Evolutionary conservation across 257 asterid genomes (phyloP).

Genomic region (Solanum acaule): DNA sequence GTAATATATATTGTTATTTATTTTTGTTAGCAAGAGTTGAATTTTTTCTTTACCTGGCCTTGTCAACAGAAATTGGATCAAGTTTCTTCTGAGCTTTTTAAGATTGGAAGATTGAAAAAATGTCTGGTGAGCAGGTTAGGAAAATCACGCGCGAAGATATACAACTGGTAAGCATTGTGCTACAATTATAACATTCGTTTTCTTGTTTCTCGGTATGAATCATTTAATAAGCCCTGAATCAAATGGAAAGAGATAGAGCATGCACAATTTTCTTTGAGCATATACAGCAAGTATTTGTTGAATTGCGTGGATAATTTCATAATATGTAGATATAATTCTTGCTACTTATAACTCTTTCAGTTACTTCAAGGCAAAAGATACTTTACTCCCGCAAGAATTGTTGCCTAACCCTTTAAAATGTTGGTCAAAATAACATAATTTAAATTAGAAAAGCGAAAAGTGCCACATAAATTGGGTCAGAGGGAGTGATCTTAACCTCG

Average conservation of each 20-base stretch:
- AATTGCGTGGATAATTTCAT: neutral
- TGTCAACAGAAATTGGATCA: neutral
- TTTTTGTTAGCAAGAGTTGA: neutral
- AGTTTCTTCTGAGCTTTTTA: neutral
- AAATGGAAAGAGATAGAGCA: neutral
- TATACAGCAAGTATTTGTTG: neutral
- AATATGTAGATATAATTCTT: neutral
- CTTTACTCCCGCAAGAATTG: neutral
- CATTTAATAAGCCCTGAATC: neutral
- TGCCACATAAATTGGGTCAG: neutral
- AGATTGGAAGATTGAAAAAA: neutral
- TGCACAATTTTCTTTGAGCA: neutral
- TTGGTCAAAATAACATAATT: neutral
- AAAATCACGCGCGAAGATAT: conserved; percentile 7
- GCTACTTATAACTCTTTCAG: neutral
- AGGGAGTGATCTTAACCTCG: neutral
- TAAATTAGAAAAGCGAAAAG: neutral
- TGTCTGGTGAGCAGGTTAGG: conserved; percentile 8
- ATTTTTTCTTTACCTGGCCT: neutral
- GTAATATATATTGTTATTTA: neutral
- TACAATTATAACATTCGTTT: neutral
- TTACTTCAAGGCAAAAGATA: neutral
- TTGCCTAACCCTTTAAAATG: neutral
- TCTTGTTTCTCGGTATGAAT: neutral
- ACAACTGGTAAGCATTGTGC: conserved; percentile 8